Conservation (phyloP, 805 yeast genomes). For the Lipomyces yamanashiensis region DNA sequence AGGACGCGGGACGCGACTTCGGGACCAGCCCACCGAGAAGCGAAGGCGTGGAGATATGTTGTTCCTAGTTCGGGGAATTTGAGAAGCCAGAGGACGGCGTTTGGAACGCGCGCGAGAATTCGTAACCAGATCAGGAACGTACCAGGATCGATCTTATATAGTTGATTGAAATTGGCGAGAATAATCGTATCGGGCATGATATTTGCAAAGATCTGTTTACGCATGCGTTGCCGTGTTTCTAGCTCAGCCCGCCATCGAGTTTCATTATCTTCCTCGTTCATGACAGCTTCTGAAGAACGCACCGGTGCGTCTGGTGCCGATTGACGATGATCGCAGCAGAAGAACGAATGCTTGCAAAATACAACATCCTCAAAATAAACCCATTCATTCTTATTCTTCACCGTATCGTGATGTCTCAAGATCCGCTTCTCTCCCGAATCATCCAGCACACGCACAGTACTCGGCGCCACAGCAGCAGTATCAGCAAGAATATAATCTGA, state of each 20-base stretch:
- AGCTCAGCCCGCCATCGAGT: slow-evolving; percentile 38
- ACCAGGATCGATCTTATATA: slow-evolving; percentile 45
- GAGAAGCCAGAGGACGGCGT: slow-evolving; percentile 44
- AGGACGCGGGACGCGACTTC: slow-evolving; percentile 39
- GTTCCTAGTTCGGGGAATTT: slow-evolving; percentile 44
- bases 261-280: not conserved
- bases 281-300: not conserved
- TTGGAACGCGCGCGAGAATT: slow-evolving; percentile 40
- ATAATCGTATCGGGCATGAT: slow-evolving; percentile 39
- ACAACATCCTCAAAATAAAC: slow-evolving; percentile 42
- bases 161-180: slow-evolving; percentile 45
- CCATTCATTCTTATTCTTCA: slow-evolving; percentile 25
- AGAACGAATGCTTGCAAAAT: slow-evolving; percentile 42
- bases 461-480: slow-evolving; percentile 32
- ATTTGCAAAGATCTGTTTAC: slow-evolving; percentile 41
- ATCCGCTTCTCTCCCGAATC: slow-evolving; percentile 7
- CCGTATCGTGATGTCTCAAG: slow-evolving; percentile 21
- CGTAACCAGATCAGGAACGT: slow-evolving; percentile 42
- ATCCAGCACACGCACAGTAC: slow-evolving; percentile 11
- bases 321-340: slow-evolving; percentile 46
- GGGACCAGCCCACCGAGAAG: slow-evolving; percentile 40
- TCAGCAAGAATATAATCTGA: slow-evolving; percentile 44
- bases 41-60: slow-evolving; percentile 37
- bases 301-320: slow-evolving; percentile 40
- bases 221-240: slow-evolving; percentile 35